These are phyloP conservation scores for Trichosporon inkin DNA, from an alignment of 1,284 basidiomycete species.

Conservation along the genomic window DNA sequence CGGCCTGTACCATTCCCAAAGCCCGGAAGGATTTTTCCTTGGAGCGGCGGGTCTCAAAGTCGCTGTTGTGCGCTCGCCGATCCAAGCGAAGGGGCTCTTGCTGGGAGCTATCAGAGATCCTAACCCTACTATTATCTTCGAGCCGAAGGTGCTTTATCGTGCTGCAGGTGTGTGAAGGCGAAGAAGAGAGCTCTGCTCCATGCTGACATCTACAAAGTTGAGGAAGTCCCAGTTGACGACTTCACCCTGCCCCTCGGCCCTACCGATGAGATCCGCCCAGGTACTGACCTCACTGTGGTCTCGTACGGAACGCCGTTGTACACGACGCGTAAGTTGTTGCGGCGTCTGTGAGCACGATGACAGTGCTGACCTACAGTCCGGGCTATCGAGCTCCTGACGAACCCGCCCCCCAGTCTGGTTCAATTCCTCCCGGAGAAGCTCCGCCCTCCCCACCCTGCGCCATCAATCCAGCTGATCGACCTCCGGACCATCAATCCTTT, in stretches of 20 bases:
- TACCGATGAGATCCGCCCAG: constrained; percentile 69
- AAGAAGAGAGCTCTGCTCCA: background rate
- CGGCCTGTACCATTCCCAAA: constrained; percentile 89
- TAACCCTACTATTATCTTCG: constrained; percentile 90
- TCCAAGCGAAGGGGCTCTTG: constrained; percentile 89
- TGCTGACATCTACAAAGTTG: constrained; percentile 55
- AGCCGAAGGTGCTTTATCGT: constrained; percentile 63
- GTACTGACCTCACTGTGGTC: constrained; percentile 78
- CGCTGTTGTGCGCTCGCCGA: constrained; percentile 85
- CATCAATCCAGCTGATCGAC: constrained; percentile 77
- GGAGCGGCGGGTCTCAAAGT: constrained; percentile 86
- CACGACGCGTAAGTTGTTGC: constrained; percentile 66
- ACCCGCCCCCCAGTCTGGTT: constrained; percentile 64
- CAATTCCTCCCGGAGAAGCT: constrained; percentile 64
- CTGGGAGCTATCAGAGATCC: constrained; percentile 81
- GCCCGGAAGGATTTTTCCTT: constrained; percentile 89
- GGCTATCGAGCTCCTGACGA: constrained; percentile 40
- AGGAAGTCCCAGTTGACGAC: constrained; percentile 87
- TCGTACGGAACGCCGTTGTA: constrained; percentile 91
- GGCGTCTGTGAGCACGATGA: constrained; percentile 32
- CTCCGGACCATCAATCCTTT: constrained; percentile 83
- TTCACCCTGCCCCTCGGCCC: constrained; percentile 72
- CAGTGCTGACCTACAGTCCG: constrained; percentile 27
- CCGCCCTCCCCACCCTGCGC: constrained; percentile 59
- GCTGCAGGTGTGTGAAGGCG: background rate